Percentiles rank a stretch among this genome's conserved stretches.
These are phyloP conservation scores for Aspergillus steynii DNA, from an alignment of 495 filamentous ascomycete species.

Conservation along the genomic window DNA sequence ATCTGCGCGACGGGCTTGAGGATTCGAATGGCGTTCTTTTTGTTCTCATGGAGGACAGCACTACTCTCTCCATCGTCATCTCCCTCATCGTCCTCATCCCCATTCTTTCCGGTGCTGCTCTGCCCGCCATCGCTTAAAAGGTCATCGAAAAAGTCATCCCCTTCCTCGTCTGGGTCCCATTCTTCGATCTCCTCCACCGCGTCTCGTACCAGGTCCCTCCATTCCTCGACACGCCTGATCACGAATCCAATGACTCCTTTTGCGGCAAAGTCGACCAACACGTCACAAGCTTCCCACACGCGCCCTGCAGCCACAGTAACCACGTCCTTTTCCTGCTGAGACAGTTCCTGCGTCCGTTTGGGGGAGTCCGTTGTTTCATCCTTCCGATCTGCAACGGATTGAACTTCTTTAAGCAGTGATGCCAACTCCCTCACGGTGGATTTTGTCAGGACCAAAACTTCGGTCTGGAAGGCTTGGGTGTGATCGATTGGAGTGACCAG, in stretches of 20 bases:
- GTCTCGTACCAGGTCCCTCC: constrained; percentile 72
- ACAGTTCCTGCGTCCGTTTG: constrained; percentile 28
- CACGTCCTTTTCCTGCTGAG: constrained; percentile 38
- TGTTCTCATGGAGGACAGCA: constrained; percentile 36
- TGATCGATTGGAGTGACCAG: constrained; percentile 58
- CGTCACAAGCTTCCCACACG: constrained; percentile 69
- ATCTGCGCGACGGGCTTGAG: constrained; percentile 45
- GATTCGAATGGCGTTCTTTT: constrained; percentile 39
- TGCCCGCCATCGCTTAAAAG: constrained; percentile 38
- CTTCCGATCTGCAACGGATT: constrained; percentile 28
- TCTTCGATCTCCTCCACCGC: constrained; percentile 80
- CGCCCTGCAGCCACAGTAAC: constrained; percentile 47
- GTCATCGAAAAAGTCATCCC: constrained; percentile 54
- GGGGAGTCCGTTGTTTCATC: constrained; percentile 23
- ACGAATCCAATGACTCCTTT: constrained; percentile 66
- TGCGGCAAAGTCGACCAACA: constrained; percentile 57
- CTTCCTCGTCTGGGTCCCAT: constrained; percentile 71
- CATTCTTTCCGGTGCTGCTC: constrained; percentile 45
- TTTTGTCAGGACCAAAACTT: constrained; percentile 39
- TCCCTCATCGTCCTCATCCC: constrained; percentile 33
- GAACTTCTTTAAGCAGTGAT: constrained; percentile 37
- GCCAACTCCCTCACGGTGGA: constrained; percentile 41
- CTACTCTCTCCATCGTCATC: constrained; percentile 28
- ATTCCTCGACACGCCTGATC: constrained; percentile 61
- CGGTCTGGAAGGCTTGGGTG: constrained; percentile 57